phyloP scores from a whole-genome alignment of 441 rosid species.

The Erodium moschatum region DNA sequence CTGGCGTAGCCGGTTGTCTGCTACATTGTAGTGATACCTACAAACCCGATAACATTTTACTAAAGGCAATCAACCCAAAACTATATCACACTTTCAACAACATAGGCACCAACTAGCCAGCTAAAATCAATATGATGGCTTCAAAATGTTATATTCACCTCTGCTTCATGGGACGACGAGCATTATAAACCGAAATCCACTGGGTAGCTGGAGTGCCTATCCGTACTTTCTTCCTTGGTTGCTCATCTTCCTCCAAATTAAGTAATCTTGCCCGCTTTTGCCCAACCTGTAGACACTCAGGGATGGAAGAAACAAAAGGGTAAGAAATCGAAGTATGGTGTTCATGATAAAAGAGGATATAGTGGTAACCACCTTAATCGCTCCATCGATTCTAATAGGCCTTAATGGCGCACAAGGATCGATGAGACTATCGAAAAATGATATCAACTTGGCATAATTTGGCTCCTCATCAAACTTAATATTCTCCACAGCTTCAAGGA shows the following conservation, averaged over 20 bases:
- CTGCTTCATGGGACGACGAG: slow-evolving; percentile 91
- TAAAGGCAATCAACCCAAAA: not conserved
- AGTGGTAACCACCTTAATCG: slow-evolving; percentile 55
- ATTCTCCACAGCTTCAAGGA: slow-evolving; percentile 80
- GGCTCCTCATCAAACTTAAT: slow-evolving; percentile 94
- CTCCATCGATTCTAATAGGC: slow-evolving; percentile 93
- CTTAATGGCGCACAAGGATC: slow-evolving; percentile 77
- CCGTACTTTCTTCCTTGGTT: slow-evolving; percentile 78
- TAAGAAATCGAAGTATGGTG: not conserved
- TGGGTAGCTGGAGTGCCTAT: slow-evolving; percentile 97
- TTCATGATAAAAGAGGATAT: not conserved
- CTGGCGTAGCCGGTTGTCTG: slow-evolving; percentile 36
- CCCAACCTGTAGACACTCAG: slow-evolving; percentile 38
- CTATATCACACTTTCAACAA: not conserved
- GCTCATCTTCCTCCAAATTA: slow-evolving; percentile 72
- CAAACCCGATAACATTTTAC: not conserved
- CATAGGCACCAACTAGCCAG: not conserved
- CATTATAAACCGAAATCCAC: slow-evolving; percentile 89
- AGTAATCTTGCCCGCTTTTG: slow-evolving; percentile 86
- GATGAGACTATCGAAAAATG: slow-evolving; percentile 79
- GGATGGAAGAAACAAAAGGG: not conserved
- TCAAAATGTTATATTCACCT: slow-evolving; percentile 31
- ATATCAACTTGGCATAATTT: slow-evolving; percentile 73
- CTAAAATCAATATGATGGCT: not conserved
- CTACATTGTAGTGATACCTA: slow-evolving; percentile 50